Percentiles rank a stretch among this genome's conserved stretches.
phyloP scores from a whole-genome alignment of 2,329 filamentous ascomycete genomes.

The Cladosporium halotolerans region DNA sequence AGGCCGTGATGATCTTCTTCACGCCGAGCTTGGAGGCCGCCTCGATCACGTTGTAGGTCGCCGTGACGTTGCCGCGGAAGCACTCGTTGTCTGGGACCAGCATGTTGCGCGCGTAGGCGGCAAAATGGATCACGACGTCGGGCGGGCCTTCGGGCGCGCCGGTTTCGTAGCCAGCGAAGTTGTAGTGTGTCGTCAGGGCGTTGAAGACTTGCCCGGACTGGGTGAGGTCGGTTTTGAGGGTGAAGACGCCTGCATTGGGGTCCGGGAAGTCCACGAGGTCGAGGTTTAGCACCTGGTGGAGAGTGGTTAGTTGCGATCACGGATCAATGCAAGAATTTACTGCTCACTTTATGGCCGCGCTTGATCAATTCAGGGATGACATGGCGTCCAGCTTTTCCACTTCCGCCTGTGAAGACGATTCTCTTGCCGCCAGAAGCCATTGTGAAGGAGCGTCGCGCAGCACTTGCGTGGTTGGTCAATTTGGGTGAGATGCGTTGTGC shows the following conservation, averaged over 20 bases:
- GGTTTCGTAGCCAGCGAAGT: conserved; percentile 45
- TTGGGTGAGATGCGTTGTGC: not conserved
- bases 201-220: conserved; percentile 52
- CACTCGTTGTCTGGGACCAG: conserved; percentile 56
- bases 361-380: conserved; percentile 48
- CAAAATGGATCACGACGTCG: conserved; percentile 58
- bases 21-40: conserved; percentile 57
- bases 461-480: not conserved
- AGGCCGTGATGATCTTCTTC: conserved; percentile 56
- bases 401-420: conserved; percentile 51
- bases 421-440: conserved; percentile 32
- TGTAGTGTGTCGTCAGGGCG: conserved; percentile 51
- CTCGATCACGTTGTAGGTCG: conserved; percentile 59
- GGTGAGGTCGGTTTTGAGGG: conserved; percentile 51
- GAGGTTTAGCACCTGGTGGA: conserved; percentile 44
- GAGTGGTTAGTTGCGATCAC: too few relatives aligned
- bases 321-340: not conserved
- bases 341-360: conserved; percentile 39
- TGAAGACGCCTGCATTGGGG: conserved; percentile 40
- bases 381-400: conserved; percentile 48
- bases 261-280: conserved; percentile 44
- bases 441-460: not conserved
- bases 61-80: conserved; percentile 50
- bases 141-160: conserved; percentile 40
- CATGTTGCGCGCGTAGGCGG: conserved; percentile 54